Base-by-base conservation (phyloP, 2,329 filamentous ascomycete genomes). In the Sporothrix brunneoviolacea region DNA sequence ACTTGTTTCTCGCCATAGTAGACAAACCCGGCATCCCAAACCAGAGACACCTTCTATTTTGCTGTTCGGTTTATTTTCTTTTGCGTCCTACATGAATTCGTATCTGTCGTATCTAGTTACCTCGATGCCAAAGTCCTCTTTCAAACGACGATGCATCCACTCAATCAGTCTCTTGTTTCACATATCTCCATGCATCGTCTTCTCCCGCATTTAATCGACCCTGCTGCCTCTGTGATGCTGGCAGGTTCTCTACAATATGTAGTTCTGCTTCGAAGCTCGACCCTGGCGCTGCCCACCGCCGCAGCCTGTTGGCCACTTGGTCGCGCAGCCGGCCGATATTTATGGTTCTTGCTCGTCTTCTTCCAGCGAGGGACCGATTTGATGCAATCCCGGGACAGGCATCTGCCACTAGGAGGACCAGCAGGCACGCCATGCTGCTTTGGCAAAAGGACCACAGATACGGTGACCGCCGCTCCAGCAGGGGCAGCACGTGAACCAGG, bases 361-460 rank as follows among this genome's bases (percentile, higher is more conserved):
- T n/a, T n/a, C 27, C n/a, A 4, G 19, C 13, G 2, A 33, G 4
- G 5, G 8, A 18, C 4, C 30, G 15, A 7, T 18, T 32, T 9
- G 41, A 15, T 8, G 18, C 24, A 12, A 65, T 52, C 18, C 59
- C 51, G 9, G 59, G 59, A 5, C 64, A 64, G 15, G 56, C 60
- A 10, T 64, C 61, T 6, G 66, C 65, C 41, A 68, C 46, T 50
- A 61, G 59, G 27, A 70, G 56, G 12, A 66, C 59, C 8, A 67
- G 38, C 8, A 70, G 56, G 24, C 61, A 64, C 4, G 65, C 64
- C 55, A 68, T 56, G 49, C 63, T 64, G 42, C 60, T 61, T 50
- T 69, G 65, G 10, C 64, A 62, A 36, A 68, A 59, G 1, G 62
- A 60, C 66, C 67, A 69, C 10, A 70, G 59, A 43, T 69, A 66